phyloP scores from a whole-genome alignment of 75 land plant species.

The Pinus taeda region DNA sequence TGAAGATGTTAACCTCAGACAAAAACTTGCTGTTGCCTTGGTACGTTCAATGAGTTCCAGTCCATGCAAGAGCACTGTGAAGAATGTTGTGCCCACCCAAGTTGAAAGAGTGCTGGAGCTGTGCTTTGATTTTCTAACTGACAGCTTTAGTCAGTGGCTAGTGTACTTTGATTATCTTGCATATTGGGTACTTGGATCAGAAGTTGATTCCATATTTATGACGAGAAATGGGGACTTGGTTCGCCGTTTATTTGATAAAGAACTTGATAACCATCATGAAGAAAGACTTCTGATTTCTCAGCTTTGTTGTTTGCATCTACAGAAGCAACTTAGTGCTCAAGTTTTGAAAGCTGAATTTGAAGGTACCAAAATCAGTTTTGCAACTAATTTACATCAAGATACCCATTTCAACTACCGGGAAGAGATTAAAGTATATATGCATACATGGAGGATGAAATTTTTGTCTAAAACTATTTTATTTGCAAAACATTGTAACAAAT shows the following conservation, averaged over 20 bases:
- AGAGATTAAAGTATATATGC: conserved; percentile 14
- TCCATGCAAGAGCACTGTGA: conserved; percentile 6
- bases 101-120: conserved; percentile 84
- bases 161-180: conserved; percentile 59
- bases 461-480: conserved; percentile 42
- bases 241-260: conserved; percentile 89
- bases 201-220: conserved; percentile 21
- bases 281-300: conserved; percentile 85
- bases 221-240: conserved; percentile 60
- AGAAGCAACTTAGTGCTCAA: conserved; percentile 30
- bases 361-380: neutral
- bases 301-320: conserved; percentile 79
- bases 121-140: conserved; percentile 64
- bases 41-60: conserved; percentile 31
- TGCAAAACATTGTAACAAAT: conserved; percentile 31
- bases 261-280: conserved; percentile 98
- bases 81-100: conserved; percentile 62
- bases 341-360: conserved; percentile 3
- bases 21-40: conserved; percentile 57
- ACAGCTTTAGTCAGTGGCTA: conserved; percentile 61
- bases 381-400: neutral
- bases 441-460: conserved; percentile 59
- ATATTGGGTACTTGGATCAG: conserved; percentile 41
- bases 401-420: neutral
- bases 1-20: conserved; percentile 73